Evolutionary conservation across 2,329 filamentous ascomycete species (phyloP), one percentile per base, ranked within the genome.

Genomic region (Sporothrix sp.): DNA sequence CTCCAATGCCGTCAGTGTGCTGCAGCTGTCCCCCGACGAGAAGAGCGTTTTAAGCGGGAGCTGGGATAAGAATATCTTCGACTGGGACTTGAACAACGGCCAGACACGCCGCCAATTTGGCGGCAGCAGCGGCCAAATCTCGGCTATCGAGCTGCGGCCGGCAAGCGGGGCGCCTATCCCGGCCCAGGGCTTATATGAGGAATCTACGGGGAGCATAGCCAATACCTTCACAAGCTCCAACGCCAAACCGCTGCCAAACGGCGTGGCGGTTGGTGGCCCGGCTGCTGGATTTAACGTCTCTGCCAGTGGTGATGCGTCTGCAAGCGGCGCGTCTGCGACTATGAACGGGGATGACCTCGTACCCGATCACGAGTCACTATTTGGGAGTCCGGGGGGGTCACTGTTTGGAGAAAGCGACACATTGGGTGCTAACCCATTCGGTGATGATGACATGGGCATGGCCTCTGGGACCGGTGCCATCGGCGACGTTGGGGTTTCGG

Each of bases 81-180:
- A 97, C 63, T 98, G 93, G 93, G 93, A 97, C 64, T 67, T 98
- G 23, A 88, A 97, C 60, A 93, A 81, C 1, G 93, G 93, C 0
- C 75, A 85, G 59, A 74, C 85, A 7, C 82, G 81, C 57, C 79
- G 90, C 10, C 76, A 77, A 4, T 98, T 93, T 61, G 81, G 84
- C 42, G 84, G 85, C 2, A 87, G 76, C 48, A 86, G 83, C 13
- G 75, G 85, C 6, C 93, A 98, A 63, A 89, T 97, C 53, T 93
- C 87, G 2, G 81, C 87, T 2, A 82, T 98, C 36, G 90, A 97
- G 66, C 77, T 88, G 52, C 78, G 93, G 3, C 91, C 93, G 2
- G 74, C 84, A 48, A 88, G 82, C 21, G 84, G 79, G 28, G 68
- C 87, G 0, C 82, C 86, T 1, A 78, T 97, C 1, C 88, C 90